These are phyloP conservation scores for Xenoacremonium recifei DNA, from an alignment of 2,329 filamentous ascomycete species.

Conservation along the genomic window DNA sequence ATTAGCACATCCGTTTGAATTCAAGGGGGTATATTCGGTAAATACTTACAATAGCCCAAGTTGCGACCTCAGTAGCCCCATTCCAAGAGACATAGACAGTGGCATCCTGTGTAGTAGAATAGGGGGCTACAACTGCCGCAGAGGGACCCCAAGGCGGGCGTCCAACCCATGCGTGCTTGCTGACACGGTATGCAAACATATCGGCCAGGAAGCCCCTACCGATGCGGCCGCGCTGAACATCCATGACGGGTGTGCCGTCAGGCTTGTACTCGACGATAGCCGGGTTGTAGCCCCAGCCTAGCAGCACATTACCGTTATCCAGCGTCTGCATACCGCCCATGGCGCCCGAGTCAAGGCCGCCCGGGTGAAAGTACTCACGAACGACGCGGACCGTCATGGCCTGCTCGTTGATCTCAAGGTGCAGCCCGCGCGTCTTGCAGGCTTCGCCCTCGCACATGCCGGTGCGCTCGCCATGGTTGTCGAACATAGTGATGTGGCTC, in stretches of 20 bases:
- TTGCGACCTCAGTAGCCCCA: conserved; percentile 27
- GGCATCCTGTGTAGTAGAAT: conserved; percentile 20
- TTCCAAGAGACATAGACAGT: conserved; percentile 31
- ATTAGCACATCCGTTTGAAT: too few species aligned
- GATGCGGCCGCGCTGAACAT: conserved; percentile 23
- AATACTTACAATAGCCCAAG: conserved; percentile 27
- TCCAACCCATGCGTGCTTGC: conserved; percentile 26
- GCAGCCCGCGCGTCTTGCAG: conserved; percentile 29
- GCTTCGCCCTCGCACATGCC: conserved; percentile 22
- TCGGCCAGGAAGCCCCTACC: conserved; percentile 18
- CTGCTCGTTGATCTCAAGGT: conserved; percentile 27
- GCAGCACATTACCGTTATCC: conserved; percentile 26
- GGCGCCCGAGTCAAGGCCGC: conserved; percentile 21
- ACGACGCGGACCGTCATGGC: conserved; percentile 29
- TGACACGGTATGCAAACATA: conserved; percentile 29
- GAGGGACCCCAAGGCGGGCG: conserved; percentile 28
- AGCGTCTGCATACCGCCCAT: conserved; percentile 27
- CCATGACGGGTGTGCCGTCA: conserved; percentile 23
- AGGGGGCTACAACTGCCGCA: conserved; percentile 23
- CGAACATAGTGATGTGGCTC: conserved; percentile 35
- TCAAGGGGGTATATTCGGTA: conserved; percentile 1
- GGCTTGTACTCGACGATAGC: conserved; percentile 26
- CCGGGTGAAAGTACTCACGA: conserved; percentile 29
- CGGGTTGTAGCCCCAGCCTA: conserved; percentile 28
- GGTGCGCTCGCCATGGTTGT: conserved; percentile 36